These are phyloP conservation scores for Marasmius oreades DNA, from an alignment of 1,284 basidiomycete species.

Conservation along the genomic window DNA sequence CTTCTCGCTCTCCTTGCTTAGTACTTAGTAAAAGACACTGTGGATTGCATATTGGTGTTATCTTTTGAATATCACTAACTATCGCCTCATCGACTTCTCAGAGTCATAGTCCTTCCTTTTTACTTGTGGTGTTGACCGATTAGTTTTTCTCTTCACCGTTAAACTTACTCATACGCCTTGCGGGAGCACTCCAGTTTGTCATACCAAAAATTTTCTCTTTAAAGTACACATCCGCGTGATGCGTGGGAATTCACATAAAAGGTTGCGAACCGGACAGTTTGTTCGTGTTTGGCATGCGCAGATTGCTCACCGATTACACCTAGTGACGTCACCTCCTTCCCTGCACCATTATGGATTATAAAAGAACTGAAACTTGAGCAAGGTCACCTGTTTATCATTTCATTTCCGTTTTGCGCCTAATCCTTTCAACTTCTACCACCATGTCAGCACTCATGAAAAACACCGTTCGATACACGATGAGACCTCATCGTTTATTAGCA, in stretches of 20 bases:
- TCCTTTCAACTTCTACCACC: background rate
- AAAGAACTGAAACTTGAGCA: background rate
- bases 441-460: background rate
- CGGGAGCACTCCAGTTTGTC: background rate
- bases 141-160: background rate
- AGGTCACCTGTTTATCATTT: background rate
- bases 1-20: conserved; percentile 43
- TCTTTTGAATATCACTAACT: background rate
- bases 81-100: background rate
- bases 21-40: conserved; percentile 10
- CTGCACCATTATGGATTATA: no score
- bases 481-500: no score
- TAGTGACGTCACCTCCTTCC: no score
- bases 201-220: background rate
- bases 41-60: background rate
- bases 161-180: background rate
- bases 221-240: no score
- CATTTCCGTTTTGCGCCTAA: background rate
- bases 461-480: background rate
- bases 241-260: no score
- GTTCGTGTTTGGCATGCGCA: no score
- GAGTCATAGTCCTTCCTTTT: background rate
- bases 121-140: background rate
- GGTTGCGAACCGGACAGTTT: no score
- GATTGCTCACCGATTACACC: no score